These are phyloP conservation scores for Claviceps africana DNA, from an alignment of 2,329 filamentous ascomycete genomes.

Conservation along the genomic window DNA sequence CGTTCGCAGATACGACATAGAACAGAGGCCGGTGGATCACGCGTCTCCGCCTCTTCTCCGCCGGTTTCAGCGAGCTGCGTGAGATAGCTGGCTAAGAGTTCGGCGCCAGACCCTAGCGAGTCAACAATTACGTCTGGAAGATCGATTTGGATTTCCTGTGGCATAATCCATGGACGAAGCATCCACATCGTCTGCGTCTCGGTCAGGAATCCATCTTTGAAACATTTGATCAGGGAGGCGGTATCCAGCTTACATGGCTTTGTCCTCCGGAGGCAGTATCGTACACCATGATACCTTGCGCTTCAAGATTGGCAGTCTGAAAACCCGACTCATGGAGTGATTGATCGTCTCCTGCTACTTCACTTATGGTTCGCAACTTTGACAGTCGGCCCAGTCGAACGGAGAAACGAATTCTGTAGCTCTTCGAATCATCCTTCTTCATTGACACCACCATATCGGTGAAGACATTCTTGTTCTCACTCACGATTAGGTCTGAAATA, in stretches of 20 bases:
- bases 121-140: constrained; percentile 81
- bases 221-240: background rate
- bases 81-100: constrained; percentile 86
- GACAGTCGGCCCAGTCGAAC: constrained; percentile 57
- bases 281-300: constrained; percentile 96
- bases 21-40: constrained; percentile 74
- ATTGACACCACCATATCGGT: constrained; percentile 74
- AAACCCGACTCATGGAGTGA: constrained; percentile 20
- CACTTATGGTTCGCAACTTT: constrained; percentile 39
- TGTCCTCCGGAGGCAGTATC: constrained; percentile 74
- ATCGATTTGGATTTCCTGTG: constrained; percentile 91
- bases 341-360: constrained; percentile 22
- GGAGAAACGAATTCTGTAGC: constrained; percentile 75
- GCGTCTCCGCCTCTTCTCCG: constrained; percentile 57
- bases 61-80: constrained; percentile 77
- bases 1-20: constrained; percentile 95
- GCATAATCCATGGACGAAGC: constrained; percentile 79
- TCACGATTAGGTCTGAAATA: constrained; percentile 67
- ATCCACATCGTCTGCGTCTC: constrained; percentile 91
- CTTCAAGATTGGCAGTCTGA: constrained; percentile 64
- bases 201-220: constrained; percentile 3
- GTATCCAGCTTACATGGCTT: constrained; percentile 59
- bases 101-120: constrained; percentile 83
- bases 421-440: constrained; percentile 83
- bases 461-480: constrained; percentile 68